phyloP scores from a whole-genome alignment of 768 basidiomycete species.

The Lactifluus rugatus region DNA sequence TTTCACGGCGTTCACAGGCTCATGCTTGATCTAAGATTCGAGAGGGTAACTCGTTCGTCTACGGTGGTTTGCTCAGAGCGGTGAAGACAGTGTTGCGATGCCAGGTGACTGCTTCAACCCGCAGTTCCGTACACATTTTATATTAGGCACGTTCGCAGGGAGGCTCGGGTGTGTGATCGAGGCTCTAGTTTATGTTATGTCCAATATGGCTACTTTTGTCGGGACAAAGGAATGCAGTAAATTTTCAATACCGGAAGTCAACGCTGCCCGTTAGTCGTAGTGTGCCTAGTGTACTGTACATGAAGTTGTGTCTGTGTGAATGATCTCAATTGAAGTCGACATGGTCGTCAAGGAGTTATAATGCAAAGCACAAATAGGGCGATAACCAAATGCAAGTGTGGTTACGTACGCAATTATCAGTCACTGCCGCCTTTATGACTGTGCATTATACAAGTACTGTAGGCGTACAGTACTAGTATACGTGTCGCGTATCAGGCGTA shows the following conservation, averaged over 20 bases:
- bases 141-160: not conserved
- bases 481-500: not conserved
- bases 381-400: not conserved
- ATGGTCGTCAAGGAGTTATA: not conserved
- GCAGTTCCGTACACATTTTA: not conserved
- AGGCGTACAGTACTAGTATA: no score
- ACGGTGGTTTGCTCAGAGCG: no score
- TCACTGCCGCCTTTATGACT: not conserved
- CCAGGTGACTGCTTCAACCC: no score
- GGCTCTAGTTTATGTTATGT: not conserved
- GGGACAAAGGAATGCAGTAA: not conserved
- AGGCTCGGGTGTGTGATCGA: not conserved
- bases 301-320: not conserved
- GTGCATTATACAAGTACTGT: no score
- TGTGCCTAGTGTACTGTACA: not conserved
- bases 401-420: conserved; percentile 2
- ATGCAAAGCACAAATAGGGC: not conserved
- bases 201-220: not conserved
- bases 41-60: not conserved
- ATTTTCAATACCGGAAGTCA: not conserved
- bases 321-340: not conserved
- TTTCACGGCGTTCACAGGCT: not conserved
- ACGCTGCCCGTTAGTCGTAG: not conserved
- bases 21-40: not conserved
- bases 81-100: no score